phyloP scores from a whole-genome alignment of 2,329 filamentous ascomycete genomes.

The Bipolaris zeicola region DNA sequence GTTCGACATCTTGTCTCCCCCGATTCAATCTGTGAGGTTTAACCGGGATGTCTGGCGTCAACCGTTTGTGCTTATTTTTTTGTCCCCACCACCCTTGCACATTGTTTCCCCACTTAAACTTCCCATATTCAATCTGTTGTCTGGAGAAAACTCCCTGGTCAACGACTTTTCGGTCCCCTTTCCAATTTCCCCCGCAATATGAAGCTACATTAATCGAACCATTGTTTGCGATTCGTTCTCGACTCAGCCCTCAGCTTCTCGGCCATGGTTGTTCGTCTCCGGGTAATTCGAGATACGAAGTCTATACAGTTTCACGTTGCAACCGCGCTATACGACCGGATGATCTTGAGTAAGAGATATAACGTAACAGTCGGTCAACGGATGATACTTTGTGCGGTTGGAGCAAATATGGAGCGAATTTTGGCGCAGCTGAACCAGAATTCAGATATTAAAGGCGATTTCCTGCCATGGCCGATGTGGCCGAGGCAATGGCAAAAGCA shows the following conservation, averaged over 20 bases:
- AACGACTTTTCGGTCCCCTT: slow-evolving; percentile 4
- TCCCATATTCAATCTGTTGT: too few species aligned
- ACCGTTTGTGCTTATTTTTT: slow-evolving; percentile 17
- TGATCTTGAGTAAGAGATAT: background rate
- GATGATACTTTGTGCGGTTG: background rate
- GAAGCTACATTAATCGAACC: slow-evolving; percentile 31
- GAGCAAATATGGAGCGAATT: background rate
- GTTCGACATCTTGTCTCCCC: slow-evolving; percentile 20
- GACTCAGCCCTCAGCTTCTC: slow-evolving; percentile 17
- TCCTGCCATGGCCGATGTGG: background rate
- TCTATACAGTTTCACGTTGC: background rate
- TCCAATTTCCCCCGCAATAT: slow-evolving; percentile 25
- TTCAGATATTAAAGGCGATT: background rate
- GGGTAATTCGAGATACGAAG: slow-evolving; percentile 24
- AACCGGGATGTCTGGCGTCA: slow-evolving; percentile 17
- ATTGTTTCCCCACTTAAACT: too few species aligned
- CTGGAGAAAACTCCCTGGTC: slow-evolving; percentile 14
- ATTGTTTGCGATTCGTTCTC: slow-evolving; percentile 8
- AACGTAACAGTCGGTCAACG: slow-evolving; percentile 3
- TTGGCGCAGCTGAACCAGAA: background rate
- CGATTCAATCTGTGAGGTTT: slow-evolving; percentile 30
- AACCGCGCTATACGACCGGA: background rate
- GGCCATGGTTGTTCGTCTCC: slow-evolving; percentile 7
- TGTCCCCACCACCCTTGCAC: slow-evolving; percentile 5
- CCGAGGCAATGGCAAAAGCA: too few species aligned